Base-by-base conservation (phyloP, 83 land plant genomes). In the Picea engelmannii region DNA sequence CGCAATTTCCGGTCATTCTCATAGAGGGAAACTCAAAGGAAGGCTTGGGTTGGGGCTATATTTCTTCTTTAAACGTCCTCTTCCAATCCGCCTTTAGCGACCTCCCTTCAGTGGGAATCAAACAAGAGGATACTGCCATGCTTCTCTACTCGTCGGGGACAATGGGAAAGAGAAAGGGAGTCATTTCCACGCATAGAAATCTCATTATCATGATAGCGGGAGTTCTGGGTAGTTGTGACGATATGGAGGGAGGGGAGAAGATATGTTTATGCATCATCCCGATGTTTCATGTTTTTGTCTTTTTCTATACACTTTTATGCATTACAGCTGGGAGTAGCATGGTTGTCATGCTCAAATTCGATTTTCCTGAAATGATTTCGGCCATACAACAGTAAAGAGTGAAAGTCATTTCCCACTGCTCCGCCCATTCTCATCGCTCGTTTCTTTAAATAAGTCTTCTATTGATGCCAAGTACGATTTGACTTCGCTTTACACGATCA, bases 121-220 rank as follows among this genome's bases (percentile, higher is more conserved):
- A n/a, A n/a, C n/a, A n/a, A n/a, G n/a, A n/a, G n/a, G n/a, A 95
- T 52, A 66, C 88, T 0, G 96, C 97, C 0, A 88, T 89, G 55
- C 79, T 96, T 9, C 85, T 93, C 40, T 96, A 90, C 80, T 93
- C 99, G 1, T 96, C 99, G 12, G 99, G 99, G 16, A 96, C 99
- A 3, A 96, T 95, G 1, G 99, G 99, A 18, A 60, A n/a, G 6
- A 88, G 91, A 81, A 96, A 96, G 69, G 98, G 93, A 0, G 98
- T 92, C 47, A 71, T 89, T 25, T 63, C 89, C 78, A 84, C 95
- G 8, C 99, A 96, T 81, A n/a, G 87, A 59, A 95, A 91, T 65
- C 82, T 93, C 81, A 95, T 96, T 6, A 89, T 95, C 15, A 6
- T 49, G 31, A 58, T 85, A 52, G 78, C 86, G 2, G 23, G 80